Base-by-base conservation (phyloP, 306 rosid genomes). In the Inga laurina region DNA sequence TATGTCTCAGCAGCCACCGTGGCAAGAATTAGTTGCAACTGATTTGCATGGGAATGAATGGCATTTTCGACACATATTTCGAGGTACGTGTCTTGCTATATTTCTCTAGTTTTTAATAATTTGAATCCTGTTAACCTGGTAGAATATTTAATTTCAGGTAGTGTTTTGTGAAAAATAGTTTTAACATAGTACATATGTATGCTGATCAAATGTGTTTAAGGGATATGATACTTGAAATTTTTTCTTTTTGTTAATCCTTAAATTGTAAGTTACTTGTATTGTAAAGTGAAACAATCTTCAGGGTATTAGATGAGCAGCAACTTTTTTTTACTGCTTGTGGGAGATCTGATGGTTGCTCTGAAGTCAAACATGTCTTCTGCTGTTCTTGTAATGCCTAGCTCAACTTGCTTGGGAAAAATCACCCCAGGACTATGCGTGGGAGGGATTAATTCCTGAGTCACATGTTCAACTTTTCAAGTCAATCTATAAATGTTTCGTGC, bases 1-100 rank as follows among this genome's bases (percentile, higher is more conserved):
- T 83, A 95, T 95, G 99, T 88, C 98, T 71, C 99, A 95, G 88
- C 99, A 93, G 88, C 99, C 98, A 54, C 99, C 99, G 3, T 95
- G 99, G 98, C 99, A 95, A 89, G 99, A 95, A 85, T 87, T 95
- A 89, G 93, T 93, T 73, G 98, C 99, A 72, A 86, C 96, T 84
- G 99, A 95, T 89, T 86, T 95, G 88, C 99, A 95, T 82, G 92
- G 96, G 70, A 91, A 81, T 87, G 94, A 93, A 83, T 95, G 99
- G 99, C 99, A 92, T 88, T 95, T 95, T 87, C 91, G 99, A 76
- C 99, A 95, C 87, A 95, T 95, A 87, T 95, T 95, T 82, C 94
- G 98, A 84, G 99, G 99, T 91, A 75, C 54, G 45, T 56, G 10
- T 44, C 74, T 62, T 82, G 79, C 56, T 51, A 19, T 37, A 5